phyloP scores from a whole-genome alignment of 2,329 filamentous ascomycete species.

The Thielaviopsis punctulata region DNA sequence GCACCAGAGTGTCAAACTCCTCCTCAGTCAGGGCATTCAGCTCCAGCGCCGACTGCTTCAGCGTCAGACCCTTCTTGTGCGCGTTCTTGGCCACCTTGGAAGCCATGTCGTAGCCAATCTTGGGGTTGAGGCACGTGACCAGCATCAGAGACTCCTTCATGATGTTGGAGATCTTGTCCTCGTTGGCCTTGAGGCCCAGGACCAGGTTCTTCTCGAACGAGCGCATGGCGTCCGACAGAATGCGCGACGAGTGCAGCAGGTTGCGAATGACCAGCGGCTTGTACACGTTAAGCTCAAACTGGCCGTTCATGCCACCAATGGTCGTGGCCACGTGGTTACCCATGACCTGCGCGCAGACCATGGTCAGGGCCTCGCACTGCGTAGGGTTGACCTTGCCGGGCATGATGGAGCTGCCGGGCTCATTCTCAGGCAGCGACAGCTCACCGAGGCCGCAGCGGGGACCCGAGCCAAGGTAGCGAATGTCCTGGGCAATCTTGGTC shows the following conservation, averaged over 20 bases:
- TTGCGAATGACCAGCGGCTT: conserved; percentile 95
- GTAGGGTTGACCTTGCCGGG: conserved; percentile 99
- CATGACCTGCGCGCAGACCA: conserved; percentile 96
- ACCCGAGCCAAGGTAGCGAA: conserved; percentile 89
- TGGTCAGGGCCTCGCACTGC: conserved; percentile 92
- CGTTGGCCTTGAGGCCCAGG: conserved; percentile 74
- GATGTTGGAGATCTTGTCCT: conserved; percentile 75
- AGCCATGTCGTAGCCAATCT: conserved; percentile 95
- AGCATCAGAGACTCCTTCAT: conserved; percentile 98
- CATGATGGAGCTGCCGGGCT: conserved; percentile 97
- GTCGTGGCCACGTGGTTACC: conserved; percentile 90
- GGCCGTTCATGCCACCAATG: conserved; percentile 89
- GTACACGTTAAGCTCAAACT: conserved; percentile 98
- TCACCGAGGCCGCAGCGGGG: conserved; percentile 92
- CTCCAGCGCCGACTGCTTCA: conserved; percentile 90
- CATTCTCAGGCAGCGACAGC: conserved; percentile 87
- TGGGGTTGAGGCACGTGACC: conserved; percentile 91
- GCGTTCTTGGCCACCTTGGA: conserved; percentile 97
- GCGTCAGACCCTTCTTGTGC: conserved; percentile 90
- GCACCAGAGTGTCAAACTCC: conserved; percentile 80
- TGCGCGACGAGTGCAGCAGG: conserved; percentile 75
- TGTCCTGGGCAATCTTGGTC: conserved; percentile 96
- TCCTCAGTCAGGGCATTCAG: conserved; percentile 73
- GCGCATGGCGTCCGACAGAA: conserved; percentile 81
- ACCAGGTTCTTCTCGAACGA: conserved; percentile 93